Evolutionary conservation across 306 rosid genomes (phyloP).

Genomic region (Cicer judaicum): DNA sequence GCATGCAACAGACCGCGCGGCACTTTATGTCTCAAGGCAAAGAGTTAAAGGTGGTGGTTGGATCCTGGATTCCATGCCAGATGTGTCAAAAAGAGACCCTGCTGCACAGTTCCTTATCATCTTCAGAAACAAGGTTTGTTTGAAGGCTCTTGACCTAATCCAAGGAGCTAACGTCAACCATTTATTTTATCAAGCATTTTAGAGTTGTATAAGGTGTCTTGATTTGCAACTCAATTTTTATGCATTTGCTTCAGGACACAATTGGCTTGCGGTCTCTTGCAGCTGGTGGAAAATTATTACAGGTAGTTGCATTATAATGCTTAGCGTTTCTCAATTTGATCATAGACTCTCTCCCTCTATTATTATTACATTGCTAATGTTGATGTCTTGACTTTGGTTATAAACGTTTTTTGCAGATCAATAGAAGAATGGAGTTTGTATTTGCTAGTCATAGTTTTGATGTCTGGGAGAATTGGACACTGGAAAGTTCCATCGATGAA

Average conservation of each 20-base stretch:
- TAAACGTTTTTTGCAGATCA: constrained; percentile 68
- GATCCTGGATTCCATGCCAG: constrained; percentile 79
- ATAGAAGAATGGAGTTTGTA: constrained; percentile 91
- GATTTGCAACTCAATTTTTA: constrained; percentile 30
- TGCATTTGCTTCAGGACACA: constrained; percentile 69
- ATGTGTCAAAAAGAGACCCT: constrained; percentile 95
- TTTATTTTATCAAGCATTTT: constrained; percentile 34
- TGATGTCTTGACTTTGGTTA: constrained; percentile 30
- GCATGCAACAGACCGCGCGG: constrained; percentile 72
- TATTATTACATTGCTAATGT: constrained; percentile 33
- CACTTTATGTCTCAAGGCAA: constrained; percentile 83
- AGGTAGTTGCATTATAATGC: constrained; percentile 58
- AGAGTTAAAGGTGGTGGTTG: constrained; percentile 97
- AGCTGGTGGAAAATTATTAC: constrained; percentile 95
- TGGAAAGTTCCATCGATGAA: constrained; percentile 86
- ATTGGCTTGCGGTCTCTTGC: constrained; percentile 95
- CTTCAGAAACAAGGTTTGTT: constrained; percentile 84
- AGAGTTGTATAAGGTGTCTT: constrained; percentile 30
- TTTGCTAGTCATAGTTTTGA: constrained; percentile 99
- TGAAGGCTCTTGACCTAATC: constrained; percentile 32
- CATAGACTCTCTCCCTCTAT: constrained; percentile 29
- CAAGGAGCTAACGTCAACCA: background rate
- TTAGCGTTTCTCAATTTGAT: constrained; percentile 26
- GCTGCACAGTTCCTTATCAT: constrained; percentile 88
- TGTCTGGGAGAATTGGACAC: constrained; percentile 95